Percentiles rank a stretch among this genome's conserved stretches.
phyloP scores from a whole-genome alignment of 2,329 filamentous ascomycete species.

The Pseudogymnoascus sp. region DNA sequence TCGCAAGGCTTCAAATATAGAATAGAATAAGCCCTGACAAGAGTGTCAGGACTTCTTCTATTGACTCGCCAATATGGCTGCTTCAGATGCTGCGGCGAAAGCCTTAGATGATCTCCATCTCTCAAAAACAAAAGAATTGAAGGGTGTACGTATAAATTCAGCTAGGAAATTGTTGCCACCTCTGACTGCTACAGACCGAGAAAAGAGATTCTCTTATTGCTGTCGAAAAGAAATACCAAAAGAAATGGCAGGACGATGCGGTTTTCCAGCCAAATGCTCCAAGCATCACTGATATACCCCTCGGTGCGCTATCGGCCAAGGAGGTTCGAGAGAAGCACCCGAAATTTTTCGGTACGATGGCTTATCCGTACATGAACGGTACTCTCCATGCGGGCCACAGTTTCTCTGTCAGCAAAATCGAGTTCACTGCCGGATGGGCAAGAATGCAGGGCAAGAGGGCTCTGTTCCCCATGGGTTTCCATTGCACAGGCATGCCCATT shows the following conservation, averaged over 20 bases:
- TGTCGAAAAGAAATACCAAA: constrained; percentile 87
- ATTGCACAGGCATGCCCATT: constrained; percentile 96
- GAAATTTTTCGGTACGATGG: constrained; percentile 83
- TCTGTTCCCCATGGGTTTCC: constrained; percentile 87
- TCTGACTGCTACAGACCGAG: constrained; percentile 51
- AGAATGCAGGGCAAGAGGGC: constrained; percentile 84
- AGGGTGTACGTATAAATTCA: constrained; percentile 37
- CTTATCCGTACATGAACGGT: constrained; percentile 78
- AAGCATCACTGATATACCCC: constrained; percentile 65
- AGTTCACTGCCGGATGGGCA: constrained; percentile 80
- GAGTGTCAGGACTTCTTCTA: not conserved
- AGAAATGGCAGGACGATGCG: constrained; percentile 66
- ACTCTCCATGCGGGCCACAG: constrained; percentile 84
- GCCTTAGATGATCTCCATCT: constrained; percentile 43
- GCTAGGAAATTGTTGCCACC: not conserved
- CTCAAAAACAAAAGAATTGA: constrained; percentile 53
- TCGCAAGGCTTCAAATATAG: not conserved
- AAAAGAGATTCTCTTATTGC: constrained; percentile 76
- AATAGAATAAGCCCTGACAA: constrained; percentile 6
- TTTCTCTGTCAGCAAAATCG: constrained; percentile 86
- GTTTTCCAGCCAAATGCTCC: constrained; percentile 86
- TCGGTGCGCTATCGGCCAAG: constrained; percentile 61
- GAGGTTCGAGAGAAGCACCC: constrained; percentile 73
- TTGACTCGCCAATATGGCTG: constrained; percentile 35
- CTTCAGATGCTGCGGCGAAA: constrained; percentile 28